phyloP scores from a whole-genome alignment of 2,329 filamentous ascomycete genomes.

The Pseudogymnoascus sp. region DNA sequence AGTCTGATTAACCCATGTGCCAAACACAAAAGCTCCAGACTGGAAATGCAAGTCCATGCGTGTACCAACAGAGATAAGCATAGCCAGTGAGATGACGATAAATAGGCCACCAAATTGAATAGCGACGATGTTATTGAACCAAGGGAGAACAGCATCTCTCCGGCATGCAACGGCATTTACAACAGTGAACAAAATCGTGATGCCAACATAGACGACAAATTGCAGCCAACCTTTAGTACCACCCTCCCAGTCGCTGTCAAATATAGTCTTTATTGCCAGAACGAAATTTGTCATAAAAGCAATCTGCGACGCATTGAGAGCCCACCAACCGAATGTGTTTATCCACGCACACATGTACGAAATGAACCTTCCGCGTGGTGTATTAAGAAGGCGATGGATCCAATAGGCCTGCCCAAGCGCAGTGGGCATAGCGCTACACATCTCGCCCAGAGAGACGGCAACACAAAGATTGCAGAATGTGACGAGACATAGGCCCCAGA shows the following conservation, averaged over 20 bases:
- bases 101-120: slow-evolving; percentile 46
- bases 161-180: slow-evolving; percentile 48
- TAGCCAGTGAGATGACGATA: slow-evolving; percentile 42
- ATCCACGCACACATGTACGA: slow-evolving; percentile 55
- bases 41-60: slow-evolving; percentile 40
- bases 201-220: slow-evolving; percentile 48
- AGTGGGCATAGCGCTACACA: slow-evolving; percentile 52
- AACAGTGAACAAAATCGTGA: slow-evolving; percentile 40
- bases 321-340: slow-evolving; percentile 54
- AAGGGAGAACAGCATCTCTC: slow-evolving; percentile 39
- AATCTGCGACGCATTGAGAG: slow-evolving; percentile 46
- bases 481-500: slow-evolving; percentile 50
- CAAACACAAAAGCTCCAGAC: slow-evolving; percentile 45
- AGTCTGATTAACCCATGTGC: slow-evolving; percentile 42
- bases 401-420: slow-evolving; percentile 54
- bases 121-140: slow-evolving; percentile 51
- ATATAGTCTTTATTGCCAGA: slow-evolving; percentile 49
- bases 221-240: slow-evolving; percentile 42
- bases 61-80: slow-evolving; percentile 46
- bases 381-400: slow-evolving; percentile 39
- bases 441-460: slow-evolving; percentile 47
- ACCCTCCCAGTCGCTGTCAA: slow-evolving; percentile 40
- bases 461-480: slow-evolving; percentile 46
- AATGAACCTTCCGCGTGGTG: slow-evolving; percentile 38
- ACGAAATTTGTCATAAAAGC: slow-evolving; percentile 53